These are phyloP conservation scores for Backusella mclennaniae DNA, from an alignment of 192 early-diverging fungal genomes.

Conservation along the genomic window DNA sequence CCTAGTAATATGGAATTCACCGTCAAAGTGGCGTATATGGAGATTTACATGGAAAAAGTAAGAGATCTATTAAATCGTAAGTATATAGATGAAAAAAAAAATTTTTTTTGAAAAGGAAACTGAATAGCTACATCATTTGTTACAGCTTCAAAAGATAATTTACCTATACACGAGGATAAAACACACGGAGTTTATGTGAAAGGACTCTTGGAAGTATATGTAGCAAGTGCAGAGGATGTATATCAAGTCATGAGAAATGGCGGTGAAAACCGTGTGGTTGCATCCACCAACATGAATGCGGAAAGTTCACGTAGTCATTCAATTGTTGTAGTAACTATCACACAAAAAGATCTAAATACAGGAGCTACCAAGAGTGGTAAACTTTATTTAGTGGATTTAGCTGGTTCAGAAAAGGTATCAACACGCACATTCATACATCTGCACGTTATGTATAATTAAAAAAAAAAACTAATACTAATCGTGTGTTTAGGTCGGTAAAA, in stretches of 20 bases:
- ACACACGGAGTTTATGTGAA: slow-evolving; percentile 97
- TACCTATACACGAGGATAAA: slow-evolving; percentile 98
- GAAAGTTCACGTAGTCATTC: slow-evolving; percentile 98
- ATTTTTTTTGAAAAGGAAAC: neutral
- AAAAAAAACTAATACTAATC: neutral
- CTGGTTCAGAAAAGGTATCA: slow-evolving; percentile 96
- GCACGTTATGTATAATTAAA: neutral
- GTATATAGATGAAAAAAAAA: slow-evolving; percentile 10
- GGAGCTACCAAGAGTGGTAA: slow-evolving; percentile 91
- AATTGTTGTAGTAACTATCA: slow-evolving; percentile 96
- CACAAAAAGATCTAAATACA: slow-evolving; percentile 87
- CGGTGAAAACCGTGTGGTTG: slow-evolving; percentile 82
- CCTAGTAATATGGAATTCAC: slow-evolving; percentile 97
- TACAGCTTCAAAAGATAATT: slow-evolving; percentile 80
- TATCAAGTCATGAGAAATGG: slow-evolving; percentile 98
- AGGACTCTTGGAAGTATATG: slow-evolving; percentile 95
- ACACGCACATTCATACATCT: slow-evolving; percentile 39
- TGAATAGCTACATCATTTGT: neutral
- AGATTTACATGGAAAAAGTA: slow-evolving; percentile 99
- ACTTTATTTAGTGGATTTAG: slow-evolving; percentile 96
- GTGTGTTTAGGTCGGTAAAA: slow-evolving; percentile 74
- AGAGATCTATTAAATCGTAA: slow-evolving; percentile 63
- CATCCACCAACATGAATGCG: slow-evolving; percentile 98
- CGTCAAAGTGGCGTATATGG: slow-evolving; percentile 98
- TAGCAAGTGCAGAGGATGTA: slow-evolving; percentile 91